These are phyloP conservation scores for Malassezia obtusa DNA, from an alignment of 1,284 basidiomycete species.

Conservation along the genomic window DNA sequence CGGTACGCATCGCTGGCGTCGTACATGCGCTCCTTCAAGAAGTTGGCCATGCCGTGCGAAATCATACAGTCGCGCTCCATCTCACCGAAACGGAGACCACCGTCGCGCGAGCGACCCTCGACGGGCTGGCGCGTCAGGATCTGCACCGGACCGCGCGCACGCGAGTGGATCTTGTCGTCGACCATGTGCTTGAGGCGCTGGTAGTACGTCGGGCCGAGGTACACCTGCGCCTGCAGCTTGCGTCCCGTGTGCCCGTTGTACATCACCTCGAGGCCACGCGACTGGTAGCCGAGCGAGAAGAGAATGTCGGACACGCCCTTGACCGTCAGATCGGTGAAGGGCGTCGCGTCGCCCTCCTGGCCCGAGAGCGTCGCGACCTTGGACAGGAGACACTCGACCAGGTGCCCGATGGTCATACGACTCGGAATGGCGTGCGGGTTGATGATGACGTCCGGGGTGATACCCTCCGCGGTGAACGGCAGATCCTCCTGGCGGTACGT, in stretches of 20 bases:
- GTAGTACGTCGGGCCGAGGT: conserved; percentile 97
- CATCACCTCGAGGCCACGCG: conserved; percentile 90
- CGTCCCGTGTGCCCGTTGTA: conserved; percentile 96
- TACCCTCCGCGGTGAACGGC: conserved; percentile 94
- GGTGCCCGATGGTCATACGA: conserved; percentile 99
- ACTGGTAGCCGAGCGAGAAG: conserved; percentile 55
- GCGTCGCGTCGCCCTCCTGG: conserved; percentile 94
- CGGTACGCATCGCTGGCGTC: conserved; percentile 45
- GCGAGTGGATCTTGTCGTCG: conserved; percentile 97
- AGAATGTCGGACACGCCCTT: conserved; percentile 56
- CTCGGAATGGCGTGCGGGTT: conserved; percentile 99
- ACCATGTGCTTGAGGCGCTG: conserved; percentile 99
- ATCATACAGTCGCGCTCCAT: conserved; percentile 99
- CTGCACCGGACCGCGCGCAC: conserved; percentile 92
- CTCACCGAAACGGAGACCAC: conserved; percentile 98
- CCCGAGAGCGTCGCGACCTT: conserved; percentile 94
- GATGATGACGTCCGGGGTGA: conserved; percentile 93
- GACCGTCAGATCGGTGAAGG: conserved; percentile 95
- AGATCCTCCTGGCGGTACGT: conserved; percentile 99
- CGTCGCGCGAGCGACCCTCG: conserved; percentile 96
- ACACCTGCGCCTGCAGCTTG: conserved; percentile 94
- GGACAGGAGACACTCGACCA: conserved; percentile 93
- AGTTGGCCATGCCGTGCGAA: conserved; percentile 94
- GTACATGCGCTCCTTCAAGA: conserved; percentile 56
- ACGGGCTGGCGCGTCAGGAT: conserved; percentile 96